Evolutionary conservation across 179 eudicot species (phyloP), one percentile per base, ranked within the genome.

Genomic region (Drosera spatulata): DNA sequence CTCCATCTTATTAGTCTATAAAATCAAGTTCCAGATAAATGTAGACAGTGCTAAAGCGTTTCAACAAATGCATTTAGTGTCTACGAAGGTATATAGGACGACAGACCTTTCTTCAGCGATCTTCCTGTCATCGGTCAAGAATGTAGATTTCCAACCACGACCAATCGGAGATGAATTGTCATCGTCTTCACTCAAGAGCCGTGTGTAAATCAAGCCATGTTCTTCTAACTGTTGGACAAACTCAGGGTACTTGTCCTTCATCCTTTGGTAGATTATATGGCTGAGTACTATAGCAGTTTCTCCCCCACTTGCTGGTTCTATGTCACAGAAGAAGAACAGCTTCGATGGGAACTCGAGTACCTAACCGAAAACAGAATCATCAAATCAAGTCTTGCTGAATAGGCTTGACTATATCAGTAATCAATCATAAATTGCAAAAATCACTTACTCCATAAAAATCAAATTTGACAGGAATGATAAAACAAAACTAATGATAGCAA

Each of bases 201-300:
- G 78, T 11, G 69, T 73, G 61, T 87, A 90, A 56, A 87, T 78
- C 70, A 87, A 56, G 14, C 97, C 97, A 37, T 70, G 79, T 53
- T 87, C 80, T 72, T 90, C 97, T 39, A 90, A 70, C 33, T 61
- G 68, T 39, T 77, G 75, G n/a, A 90, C 93, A 48, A 87, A 87
- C 6, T 82, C 80, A 0, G 93, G 97, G 74, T 90, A 76, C 65
- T 37, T 82, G 41, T 76, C 79, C 64, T 85, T 90, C 95, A 87
- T 90, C 73, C 63, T 82, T 59, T 87, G 79, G 54, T 90, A 90
- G 33, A 87, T 72, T 7, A 85, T 55, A 56, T 87, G 95, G 67
- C 97, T 85, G 33, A 82, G 95, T 66, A 87, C 97, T 41, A 90
- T 85, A 9, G 95, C 91, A 57, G 97, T 90, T 75, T 90, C 97